Percentiles rank a stretch among this genome's conserved stretches.
These are phyloP conservation scores for Cytidiella melzeri DNA, from an alignment of 768 basidiomycete species.

Conservation along the genomic window DNA sequence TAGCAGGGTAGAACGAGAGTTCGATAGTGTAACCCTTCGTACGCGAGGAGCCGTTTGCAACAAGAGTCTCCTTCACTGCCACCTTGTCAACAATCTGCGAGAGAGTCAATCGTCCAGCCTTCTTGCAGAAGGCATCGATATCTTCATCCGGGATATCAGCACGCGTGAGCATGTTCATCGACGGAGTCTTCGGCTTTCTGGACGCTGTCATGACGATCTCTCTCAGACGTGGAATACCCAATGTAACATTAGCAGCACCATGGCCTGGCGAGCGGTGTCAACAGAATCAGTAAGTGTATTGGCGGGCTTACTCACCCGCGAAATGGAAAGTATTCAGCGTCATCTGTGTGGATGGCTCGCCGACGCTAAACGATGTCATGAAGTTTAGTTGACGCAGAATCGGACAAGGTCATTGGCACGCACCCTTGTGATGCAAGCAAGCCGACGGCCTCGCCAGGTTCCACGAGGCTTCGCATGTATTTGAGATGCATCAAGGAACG, in stretches of 20 bases:
- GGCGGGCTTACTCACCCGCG: slow-evolving; percentile 60
- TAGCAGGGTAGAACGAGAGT: slow-evolving; percentile 79
- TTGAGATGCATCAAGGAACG: slow-evolving; percentile 82
- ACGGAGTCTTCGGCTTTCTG: slow-evolving; percentile 92
- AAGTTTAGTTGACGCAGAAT: too few relatives aligned
- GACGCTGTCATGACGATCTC: slow-evolving; percentile 99
- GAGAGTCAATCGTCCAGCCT: slow-evolving; percentile 76
- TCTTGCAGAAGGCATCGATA: slow-evolving; percentile 79
- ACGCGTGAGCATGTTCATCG: slow-evolving; percentile 81
- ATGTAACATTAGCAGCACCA: slow-evolving; percentile 97
- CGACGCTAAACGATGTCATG: slow-evolving; percentile 74
- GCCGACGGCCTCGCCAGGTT: slow-evolving; percentile 98
- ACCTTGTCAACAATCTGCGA: slow-evolving; percentile 86
- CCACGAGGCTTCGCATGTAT: slow-evolving; percentile 89
- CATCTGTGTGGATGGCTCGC: slow-evolving; percentile 99
- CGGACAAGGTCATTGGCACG: slow-evolving; percentile 21
- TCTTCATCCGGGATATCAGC: slow-evolving; percentile 45
- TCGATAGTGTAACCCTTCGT: slow-evolving; percentile 75
- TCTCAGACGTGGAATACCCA: slow-evolving; percentile 96
- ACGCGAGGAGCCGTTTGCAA: slow-evolving; percentile 58
- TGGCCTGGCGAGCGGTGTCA: slow-evolving; percentile 54
- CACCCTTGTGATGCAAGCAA: slow-evolving; percentile 95
- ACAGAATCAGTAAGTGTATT: not conserved
- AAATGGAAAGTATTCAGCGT: slow-evolving; percentile 99
- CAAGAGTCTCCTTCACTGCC: slow-evolving; percentile 72